phyloP scores from a whole-genome alignment of 2,329 filamentous ascomycete genomes.

The Elsinoe australis region DNA sequence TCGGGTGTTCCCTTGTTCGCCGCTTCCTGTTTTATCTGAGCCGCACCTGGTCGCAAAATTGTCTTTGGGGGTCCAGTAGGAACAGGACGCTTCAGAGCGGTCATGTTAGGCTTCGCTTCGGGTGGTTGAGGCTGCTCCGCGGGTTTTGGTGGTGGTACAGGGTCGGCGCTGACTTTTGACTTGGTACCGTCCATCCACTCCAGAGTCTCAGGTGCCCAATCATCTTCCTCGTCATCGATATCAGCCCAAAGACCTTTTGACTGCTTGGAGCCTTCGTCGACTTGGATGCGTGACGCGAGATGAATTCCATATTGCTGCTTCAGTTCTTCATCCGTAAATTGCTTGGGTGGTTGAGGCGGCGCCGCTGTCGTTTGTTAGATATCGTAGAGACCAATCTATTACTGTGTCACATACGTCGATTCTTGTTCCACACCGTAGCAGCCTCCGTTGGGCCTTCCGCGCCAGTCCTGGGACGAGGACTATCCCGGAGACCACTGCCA shows the following conservation, averaged over 20 bases:
- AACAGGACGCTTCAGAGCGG: slow-evolving; percentile 31
- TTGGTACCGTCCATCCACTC: slow-evolving; percentile 87
- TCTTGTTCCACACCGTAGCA: slow-evolving; percentile 81
- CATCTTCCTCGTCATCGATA: slow-evolving; percentile 81
- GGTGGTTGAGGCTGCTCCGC: slow-evolving; percentile 22
- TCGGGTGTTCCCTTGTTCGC: slow-evolving; percentile 47
- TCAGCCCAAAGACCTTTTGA: slow-evolving; percentile 88
- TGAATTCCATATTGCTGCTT: slow-evolving; percentile 80
- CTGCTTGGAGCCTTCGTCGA: slow-evolving; percentile 57
- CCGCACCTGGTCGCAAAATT: slow-evolving; percentile 42
- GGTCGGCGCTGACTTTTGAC: slow-evolving; percentile 40
- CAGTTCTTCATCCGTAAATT: slow-evolving; percentile 78
- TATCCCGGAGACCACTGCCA: slow-evolving; percentile 55
- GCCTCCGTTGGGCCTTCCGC: slow-evolving; percentile 53
- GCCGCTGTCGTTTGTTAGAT: slow-evolving; percentile 40
- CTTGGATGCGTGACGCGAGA: slow-evolving; percentile 68
- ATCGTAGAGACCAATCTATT: slow-evolving; percentile 27
- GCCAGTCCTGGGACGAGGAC: slow-evolving; percentile 23
- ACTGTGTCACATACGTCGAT: slow-evolving; percentile 56
- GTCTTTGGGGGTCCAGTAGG: slow-evolving; percentile 37
- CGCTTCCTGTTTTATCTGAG: slow-evolving; percentile 30
- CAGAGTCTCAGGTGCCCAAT: slow-evolving; percentile 77
- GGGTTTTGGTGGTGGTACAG: slow-evolving; percentile 18
- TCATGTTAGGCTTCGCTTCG: slow-evolving; percentile 26
- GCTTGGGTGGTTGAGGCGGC: slow-evolving; percentile 64